A percentile compares a stretch with the other conserved stretches of the same genome.
These are phyloP conservation scores for Diplodia mutila DNA, from an alignment of 2,329 filamentous ascomycete species.

Conservation along the genomic window DNA sequence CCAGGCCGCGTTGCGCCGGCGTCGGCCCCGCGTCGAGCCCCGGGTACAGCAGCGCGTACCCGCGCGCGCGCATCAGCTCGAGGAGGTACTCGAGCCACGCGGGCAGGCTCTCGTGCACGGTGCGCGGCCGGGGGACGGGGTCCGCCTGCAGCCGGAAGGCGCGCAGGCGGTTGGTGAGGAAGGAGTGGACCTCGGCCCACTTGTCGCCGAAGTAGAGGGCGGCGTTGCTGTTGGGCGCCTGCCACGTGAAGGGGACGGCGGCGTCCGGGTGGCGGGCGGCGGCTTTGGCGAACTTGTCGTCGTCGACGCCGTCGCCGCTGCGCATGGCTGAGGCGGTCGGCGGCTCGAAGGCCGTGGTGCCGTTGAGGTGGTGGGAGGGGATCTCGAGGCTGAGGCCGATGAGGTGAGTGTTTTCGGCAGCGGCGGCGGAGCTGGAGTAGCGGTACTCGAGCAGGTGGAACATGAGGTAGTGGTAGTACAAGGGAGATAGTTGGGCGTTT, in stretches of 20 bases:
- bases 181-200: conserved; percentile 84
- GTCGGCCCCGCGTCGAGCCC: conserved; percentile 44
- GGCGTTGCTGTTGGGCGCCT: conserved; percentile 81
- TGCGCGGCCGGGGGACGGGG: conserved; percentile 32
- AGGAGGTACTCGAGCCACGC: conserved; percentile 79
- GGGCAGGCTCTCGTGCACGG: conserved; percentile 70
- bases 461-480: conserved; percentile 85
- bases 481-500: conserved; percentile 75
- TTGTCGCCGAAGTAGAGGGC: conserved; percentile 81
- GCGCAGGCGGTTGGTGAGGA: conserved; percentile 67
- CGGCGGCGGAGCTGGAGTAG: conserved; percentile 61
- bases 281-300: conserved; percentile 10
- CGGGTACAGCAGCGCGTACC: conserved; percentile 82
- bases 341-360: conserved; percentile 58
- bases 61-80: conserved; percentile 73
- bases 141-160: conserved; percentile 35
- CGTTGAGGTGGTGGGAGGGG: conserved; percentile 67
- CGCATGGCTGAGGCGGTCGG: conserved; percentile 49
- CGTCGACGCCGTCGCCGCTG: conserved; percentile 33
- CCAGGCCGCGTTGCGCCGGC: conserved; percentile 57
- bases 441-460: conserved; percentile 77
- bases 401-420: conserved; percentile 59
- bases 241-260: conserved; percentile 74
- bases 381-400: conserved; percentile 81
- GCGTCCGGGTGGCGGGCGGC: conserved; percentile 35